A percentile compares a stretch with the other conserved stretches of the same genome.
Evolutionary conservation across 176 grass and related monocot species (phyloP).

Genomic region (Oryza officinalis): DNA sequence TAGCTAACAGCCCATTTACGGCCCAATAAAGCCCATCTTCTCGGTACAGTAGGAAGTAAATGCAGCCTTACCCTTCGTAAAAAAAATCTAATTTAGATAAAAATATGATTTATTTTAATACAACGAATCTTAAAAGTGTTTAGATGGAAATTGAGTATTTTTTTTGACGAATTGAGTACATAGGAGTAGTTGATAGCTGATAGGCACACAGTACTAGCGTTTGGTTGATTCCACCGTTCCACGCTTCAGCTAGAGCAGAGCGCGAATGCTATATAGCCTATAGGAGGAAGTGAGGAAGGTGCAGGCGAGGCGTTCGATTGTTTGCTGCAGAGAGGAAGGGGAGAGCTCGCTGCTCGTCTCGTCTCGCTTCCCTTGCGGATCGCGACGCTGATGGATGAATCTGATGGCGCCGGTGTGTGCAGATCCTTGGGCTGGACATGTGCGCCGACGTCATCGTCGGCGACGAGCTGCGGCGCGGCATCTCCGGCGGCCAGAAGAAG

Average conservation of each 20-base stretch:
- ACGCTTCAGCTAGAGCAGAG: neutral
- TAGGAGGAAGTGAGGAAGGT: neutral
- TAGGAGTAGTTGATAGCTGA: too few relatives aligned
- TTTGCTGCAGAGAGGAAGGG: constrained; percentile 19
- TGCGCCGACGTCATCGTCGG: constrained; percentile 93
- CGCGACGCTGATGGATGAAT: neutral
- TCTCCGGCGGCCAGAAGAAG: constrained; percentile 97
- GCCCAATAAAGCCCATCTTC: neutral
- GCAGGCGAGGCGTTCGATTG: constrained; percentile 24
- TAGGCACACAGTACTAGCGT: too few relatives aligned
- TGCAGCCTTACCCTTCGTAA: too few relatives aligned
- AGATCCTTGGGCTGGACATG: constrained; percentile 98
- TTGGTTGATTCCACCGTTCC: too few relatives aligned
- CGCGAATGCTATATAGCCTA: neutral
- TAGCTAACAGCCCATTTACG: neutral
- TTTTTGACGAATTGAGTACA: too few relatives aligned
- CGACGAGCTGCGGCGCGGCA: constrained; percentile 92
- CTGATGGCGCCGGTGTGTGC: constrained; percentile 15
- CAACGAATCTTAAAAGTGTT: too few relatives aligned
- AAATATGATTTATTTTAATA: too few relatives aligned
- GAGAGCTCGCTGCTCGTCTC: neutral
- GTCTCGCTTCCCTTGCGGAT: constrained; percentile 18
- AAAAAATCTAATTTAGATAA: too few relatives aligned
- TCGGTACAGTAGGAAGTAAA: too few relatives aligned
- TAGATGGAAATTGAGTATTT: too few relatives aligned